Evolutionary conservation across 805 yeast species (phyloP).

Genomic region (Barnettozyma botsteinii): DNA sequence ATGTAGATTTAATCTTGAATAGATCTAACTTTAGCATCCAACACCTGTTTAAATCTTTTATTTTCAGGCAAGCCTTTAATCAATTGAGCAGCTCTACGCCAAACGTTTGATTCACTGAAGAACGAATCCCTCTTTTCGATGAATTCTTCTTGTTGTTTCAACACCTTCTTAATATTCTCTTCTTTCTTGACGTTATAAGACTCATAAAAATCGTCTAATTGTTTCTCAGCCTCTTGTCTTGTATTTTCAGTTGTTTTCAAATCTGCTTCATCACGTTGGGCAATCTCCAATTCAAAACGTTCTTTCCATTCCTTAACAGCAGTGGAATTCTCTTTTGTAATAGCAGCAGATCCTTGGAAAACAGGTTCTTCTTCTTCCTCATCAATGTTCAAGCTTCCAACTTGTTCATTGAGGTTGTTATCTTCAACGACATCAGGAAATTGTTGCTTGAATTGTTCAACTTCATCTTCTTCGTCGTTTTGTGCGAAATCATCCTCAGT

Average conservation of each 20-base stretch:
- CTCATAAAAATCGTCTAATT: conserved; percentile 89
- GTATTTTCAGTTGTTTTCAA: conserved; percentile 58
- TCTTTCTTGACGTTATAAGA: conserved; percentile 83
- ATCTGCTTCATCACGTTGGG: conserved; percentile 71
- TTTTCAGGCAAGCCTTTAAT: conserved; percentile 30
- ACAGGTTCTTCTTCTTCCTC: conserved; percentile 13
- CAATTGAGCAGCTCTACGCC: conserved; percentile 61
- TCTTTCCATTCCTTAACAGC: conserved; percentile 74
- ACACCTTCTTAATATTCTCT: conserved; percentile 54
- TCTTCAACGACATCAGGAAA: conserved; percentile 55
- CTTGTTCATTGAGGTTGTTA: conserved; percentile 37
- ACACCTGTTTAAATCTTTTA: conserved; percentile 26
- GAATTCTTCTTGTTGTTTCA: conserved; percentile 64
- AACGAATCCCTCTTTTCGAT: conserved; percentile 69
- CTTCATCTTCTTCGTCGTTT: conserved; percentile 34
- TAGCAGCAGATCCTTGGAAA: background rate
- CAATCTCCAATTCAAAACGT: conserved; percentile 71
- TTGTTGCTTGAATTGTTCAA: conserved; percentile 57
- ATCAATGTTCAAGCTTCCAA: too few species aligned
- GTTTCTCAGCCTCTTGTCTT: conserved; percentile 69
- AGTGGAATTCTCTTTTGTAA: conserved; percentile 40
- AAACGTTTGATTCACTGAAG: conserved; percentile 74
- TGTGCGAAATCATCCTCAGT: conserved; percentile 56
- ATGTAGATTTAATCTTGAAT: conserved; percentile 12
- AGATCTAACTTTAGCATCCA: conserved; percentile 24